Evolutionary conservation across 306 rosid genomes (phyloP), one percentile per base, ranked within the genome.

Genomic region (Pyrus betulifolia): DNA sequence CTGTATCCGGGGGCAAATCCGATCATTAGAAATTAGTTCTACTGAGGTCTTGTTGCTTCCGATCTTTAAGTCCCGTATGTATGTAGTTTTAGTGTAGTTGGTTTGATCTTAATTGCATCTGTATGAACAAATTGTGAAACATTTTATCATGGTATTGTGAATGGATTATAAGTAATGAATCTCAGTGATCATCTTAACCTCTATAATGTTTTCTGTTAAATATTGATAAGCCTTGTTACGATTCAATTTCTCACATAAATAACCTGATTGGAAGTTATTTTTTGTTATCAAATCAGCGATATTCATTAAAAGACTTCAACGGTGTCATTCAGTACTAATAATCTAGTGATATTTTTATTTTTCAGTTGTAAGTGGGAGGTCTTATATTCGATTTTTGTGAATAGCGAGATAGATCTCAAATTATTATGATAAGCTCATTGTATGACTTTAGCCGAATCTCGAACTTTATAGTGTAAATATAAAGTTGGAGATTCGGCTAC

Each of bases 1-100:
- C 93, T 25, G 75, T 76, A 61, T 44, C 90, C 21, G 45, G 45
- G 3, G 81, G 77, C 80, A 89, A 90, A 75, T 91, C 83, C 88
- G 76, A 79, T 73, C 42, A 38, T 63, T 74, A 44, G 67, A 38
- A 49, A 60, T 66, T 28, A 22, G 73, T 60, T 63, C 17, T 75
- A 57, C 49, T 58, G 60, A 28, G 65, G 55, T 70, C 69, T 4
- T 60, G 68, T 27, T 22, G 31, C 74, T 67, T 81, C 15, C 11
- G 42, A 69, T 40, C 57, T 79, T 7, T 67, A 57, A 40, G 55
- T 82, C 84, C 70, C 38, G 21, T 82, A 69, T 81, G 54, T 78
- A 57, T 85, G 69, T 69, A 64, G 77, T 27, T 79, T 28, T 74
- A 33, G 22, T 64, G 78, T 72, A 68, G 70, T 74, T 77, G 67